Evolutionary conservation across 164 flowering plant species (phyloP).

Genomic region (Liquidambar formosana): DNA sequence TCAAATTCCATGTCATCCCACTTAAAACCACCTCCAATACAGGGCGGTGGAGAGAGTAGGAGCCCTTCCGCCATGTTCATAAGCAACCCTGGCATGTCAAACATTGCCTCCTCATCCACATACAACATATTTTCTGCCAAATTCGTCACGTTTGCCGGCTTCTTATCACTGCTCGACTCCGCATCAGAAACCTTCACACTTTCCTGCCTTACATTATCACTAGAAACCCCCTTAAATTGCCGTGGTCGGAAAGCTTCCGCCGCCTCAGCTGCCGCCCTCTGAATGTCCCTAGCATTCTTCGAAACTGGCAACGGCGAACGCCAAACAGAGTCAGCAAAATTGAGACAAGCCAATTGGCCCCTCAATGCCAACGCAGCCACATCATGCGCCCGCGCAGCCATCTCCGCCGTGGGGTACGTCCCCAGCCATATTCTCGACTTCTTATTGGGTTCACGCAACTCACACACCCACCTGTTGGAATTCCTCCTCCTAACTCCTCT

Average conservation of each 20-base stretch:
- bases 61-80: conserved; percentile 40
- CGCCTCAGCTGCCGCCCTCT: conserved; percentile 32
- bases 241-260: conserved; percentile 25
- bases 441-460: conserved; percentile 50
- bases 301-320: conserved; percentile 30
- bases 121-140: not conserved
- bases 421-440: conserved; percentile 61
- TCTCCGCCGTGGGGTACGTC: conserved; percentile 46
- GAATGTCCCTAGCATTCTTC: conserved; percentile 21
- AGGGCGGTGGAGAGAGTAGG: conserved; percentile 39
- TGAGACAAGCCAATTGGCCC: conserved; percentile 33
- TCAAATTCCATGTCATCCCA: conserved; percentile 12
- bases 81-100: conserved; percentile 34
- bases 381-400: conserved; percentile 52
- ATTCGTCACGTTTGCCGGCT: not conserved
- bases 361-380: conserved; percentile 36
- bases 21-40: not conserved
- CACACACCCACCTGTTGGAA: conserved; percentile 55
- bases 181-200: not conserved
- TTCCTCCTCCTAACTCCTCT: conserved; percentile 57
- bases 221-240: not conserved
- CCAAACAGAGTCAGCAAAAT: conserved; percentile 48
- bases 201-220: not conserved
- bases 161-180: not conserved
- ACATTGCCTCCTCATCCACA: conserved; percentile 28